Conservation (phyloP, 2,329 filamentous ascomycete species). For the Colletotrichum sp. region DNA sequence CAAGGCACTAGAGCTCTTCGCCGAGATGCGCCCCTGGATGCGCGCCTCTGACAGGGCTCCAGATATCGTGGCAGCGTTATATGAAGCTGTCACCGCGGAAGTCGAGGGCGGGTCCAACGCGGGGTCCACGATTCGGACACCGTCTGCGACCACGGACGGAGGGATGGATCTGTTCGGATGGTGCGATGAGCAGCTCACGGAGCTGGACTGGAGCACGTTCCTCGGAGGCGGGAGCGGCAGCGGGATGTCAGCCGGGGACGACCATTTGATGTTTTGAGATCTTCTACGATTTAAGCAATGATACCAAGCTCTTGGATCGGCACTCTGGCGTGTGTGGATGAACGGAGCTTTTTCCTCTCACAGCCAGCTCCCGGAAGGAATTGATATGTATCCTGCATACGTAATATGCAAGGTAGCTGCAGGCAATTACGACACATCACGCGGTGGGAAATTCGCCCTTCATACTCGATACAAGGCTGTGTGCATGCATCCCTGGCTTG, state of each 20-base stretch:
- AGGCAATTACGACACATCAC: neutral
- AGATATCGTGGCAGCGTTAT: constrained; percentile 29
- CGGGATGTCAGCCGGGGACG: neutral
- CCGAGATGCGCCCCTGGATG: constrained; percentile 33
- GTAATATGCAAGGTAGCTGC: no score
- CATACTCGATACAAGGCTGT: neutral
- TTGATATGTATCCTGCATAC: neutral
- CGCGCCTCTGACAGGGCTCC: constrained; percentile 28
- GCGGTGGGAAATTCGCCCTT: neutral
- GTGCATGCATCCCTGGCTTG: neutral
- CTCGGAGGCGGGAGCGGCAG: constrained; percentile 2
- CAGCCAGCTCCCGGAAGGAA: neutral
- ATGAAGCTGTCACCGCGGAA: constrained; percentile 27
- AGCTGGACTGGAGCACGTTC: constrained; percentile 30
- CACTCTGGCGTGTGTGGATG: accelerated
- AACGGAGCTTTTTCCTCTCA: no score
- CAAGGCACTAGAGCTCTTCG: constrained; percentile 28
- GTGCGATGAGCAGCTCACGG: constrained; percentile 31
- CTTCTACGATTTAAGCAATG: neutral
- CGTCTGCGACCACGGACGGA: constrained; percentile 26
- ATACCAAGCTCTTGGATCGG: neutral
- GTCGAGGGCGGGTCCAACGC: constrained; percentile 18
- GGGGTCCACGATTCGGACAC: constrained; percentile 21
- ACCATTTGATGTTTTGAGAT: neutral
- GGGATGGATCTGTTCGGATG: constrained; percentile 29